phyloP scores from a whole-genome alignment of 2,329 filamentous ascomycete species.

The Xylaria sp. region DNA sequence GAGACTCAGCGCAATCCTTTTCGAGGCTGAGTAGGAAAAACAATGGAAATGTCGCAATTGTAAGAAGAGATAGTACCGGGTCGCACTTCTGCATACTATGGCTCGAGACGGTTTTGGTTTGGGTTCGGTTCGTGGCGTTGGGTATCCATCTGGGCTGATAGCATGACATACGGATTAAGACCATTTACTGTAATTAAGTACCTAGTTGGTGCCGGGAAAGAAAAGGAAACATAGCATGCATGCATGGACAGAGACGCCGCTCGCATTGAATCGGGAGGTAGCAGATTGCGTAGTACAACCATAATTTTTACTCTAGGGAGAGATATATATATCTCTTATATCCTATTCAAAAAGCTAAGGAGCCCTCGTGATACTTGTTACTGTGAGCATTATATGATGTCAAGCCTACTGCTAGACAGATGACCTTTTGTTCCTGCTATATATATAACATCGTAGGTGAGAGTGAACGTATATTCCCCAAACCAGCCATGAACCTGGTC shows the following conservation, averaged over 20 bases:
- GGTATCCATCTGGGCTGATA: slow-evolving; percentile 18
- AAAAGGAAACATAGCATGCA: neutral
- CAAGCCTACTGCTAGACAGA: too few species aligned
- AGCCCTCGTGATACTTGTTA: too few species aligned
- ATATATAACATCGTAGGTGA: too few species aligned
- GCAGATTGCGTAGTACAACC: neutral
- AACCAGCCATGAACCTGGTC: too few species aligned
- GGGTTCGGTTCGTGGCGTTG: slow-evolving; percentile 16
- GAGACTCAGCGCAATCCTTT: neutral
- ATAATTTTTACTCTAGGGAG: neutral
- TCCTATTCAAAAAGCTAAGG: too few species aligned
- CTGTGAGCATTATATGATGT: too few species aligned
- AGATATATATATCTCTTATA: neutral
- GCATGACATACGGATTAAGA: slow-evolving; percentile 7
- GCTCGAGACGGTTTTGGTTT: slow-evolving; percentile 1
- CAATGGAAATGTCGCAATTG: neutral
- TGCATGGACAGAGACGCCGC: too few species aligned
- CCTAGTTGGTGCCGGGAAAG: slow-evolving; percentile 1
- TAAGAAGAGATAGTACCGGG: slow-evolving; percentile 5
- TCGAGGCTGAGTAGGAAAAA: neutral
- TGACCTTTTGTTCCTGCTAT: too few species aligned
- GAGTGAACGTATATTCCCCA: too few species aligned
- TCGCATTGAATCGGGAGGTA: neutral
- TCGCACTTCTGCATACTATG: slow-evolving; percentile 23
- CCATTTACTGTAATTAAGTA: slow-evolving; percentile 16